phyloP scores from a whole-genome alignment of 2,329 filamentous ascomycete genomes.

The Xylaria arbuscula region DNA sequence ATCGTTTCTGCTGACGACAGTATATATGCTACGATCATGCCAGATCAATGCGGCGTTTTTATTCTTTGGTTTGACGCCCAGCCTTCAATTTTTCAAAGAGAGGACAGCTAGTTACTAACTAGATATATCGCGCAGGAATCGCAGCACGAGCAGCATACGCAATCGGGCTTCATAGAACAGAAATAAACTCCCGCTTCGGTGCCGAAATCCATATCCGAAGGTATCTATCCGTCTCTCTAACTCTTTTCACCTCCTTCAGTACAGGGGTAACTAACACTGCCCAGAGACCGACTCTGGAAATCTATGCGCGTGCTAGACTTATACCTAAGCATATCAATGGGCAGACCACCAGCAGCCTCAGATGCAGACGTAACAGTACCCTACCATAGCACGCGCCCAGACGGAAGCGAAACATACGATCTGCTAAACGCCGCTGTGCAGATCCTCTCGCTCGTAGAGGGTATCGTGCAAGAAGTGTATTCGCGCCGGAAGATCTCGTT shows the following conservation, averaged over 20 bases:
- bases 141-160: constrained; percentile 64
- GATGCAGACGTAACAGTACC: constrained; percentile 66
- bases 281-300: constrained; percentile 62
- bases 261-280: neutral
- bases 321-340: constrained; percentile 65
- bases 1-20: constrained; percentile 61
- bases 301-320: constrained; percentile 64
- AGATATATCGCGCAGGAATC: constrained; percentile 51
- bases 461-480: constrained; percentile 64
- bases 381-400: constrained; percentile 53
- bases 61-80: constrained; percentile 55
- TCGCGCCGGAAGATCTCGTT: constrained; percentile 64
- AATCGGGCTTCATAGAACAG: constrained; percentile 64
- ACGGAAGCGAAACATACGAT: constrained; percentile 56
- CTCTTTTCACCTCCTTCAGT: neutral
- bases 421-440: constrained; percentile 64
- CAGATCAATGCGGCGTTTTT: constrained; percentile 67
- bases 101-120: constrained; percentile 1
- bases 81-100: neutral
- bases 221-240: constrained; percentile 17
- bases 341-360: constrained; percentile 63
- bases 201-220: constrained; percentile 56
- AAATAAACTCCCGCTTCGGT: constrained; percentile 65
- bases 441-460: constrained; percentile 63
- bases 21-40: constrained; percentile 66